Conservation (phyloP, 768 basidiomycete genomes). For the Kwoniella dendrophila region DNA sequence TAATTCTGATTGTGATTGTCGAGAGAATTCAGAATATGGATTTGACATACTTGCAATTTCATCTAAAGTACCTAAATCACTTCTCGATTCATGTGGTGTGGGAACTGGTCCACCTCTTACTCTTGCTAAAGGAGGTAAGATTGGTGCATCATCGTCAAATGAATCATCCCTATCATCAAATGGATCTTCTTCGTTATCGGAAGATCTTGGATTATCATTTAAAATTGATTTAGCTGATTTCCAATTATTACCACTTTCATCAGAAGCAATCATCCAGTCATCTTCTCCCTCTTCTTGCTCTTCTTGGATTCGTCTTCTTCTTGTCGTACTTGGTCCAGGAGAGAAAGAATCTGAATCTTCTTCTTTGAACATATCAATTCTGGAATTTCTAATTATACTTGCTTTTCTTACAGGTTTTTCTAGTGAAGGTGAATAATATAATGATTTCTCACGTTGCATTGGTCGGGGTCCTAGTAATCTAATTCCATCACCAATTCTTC, state of each 20-base stretch:
- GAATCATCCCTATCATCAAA: constrained; percentile 25
- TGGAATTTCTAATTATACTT: constrained; percentile 38
- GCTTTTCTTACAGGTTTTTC: constrained; percentile 20
- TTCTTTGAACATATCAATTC: constrained; percentile 53
- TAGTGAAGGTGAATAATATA: constrained; percentile 13
- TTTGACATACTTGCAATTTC: constrained; percentile 27
- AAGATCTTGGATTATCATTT: not conserved
- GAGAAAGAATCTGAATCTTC: constrained; percentile 43
- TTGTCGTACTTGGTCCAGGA: constrained; percentile 7
- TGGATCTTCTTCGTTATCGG: constrained; percentile 19
- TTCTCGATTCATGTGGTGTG: constrained; percentile 52
- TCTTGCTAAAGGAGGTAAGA: constrained; percentile 43
- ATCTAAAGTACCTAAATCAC: constrained; percentile 33
- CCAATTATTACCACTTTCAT: constrained; percentile 30
- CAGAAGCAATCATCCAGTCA: constrained; percentile 24
- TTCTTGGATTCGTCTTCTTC: too few relatives aligned
- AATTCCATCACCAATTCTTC: constrained; percentile 48
- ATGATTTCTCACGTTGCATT: constrained; percentile 50
- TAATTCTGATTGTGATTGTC: constrained; percentile 14
- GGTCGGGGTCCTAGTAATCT: constrained; percentile 57
- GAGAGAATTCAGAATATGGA: constrained; percentile 19
- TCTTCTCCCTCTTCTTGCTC: constrained; percentile 33
- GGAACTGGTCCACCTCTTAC: constrained; percentile 29
- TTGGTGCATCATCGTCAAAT: constrained; percentile 49
- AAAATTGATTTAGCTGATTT: constrained; percentile 32